Evolutionary conservation across 192 early-diverging fungal species (phyloP).

Genomic region (Geranomyces michiganensis): DNA sequence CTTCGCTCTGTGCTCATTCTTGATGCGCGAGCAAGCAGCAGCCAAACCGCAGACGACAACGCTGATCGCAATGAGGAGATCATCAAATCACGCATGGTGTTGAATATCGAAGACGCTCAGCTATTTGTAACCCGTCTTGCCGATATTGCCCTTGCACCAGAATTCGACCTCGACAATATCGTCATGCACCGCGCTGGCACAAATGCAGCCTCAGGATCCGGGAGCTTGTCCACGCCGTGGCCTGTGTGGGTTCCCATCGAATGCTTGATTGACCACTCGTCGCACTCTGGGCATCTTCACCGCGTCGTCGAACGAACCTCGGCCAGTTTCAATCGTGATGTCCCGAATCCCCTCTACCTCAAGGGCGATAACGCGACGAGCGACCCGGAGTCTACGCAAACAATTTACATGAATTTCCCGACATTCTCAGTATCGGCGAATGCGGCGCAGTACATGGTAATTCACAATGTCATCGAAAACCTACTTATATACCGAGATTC

Average conservation of each 20-base stretch:
- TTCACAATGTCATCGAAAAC: slow-evolving; percentile 75
- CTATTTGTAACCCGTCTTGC: slow-evolving; percentile 50
- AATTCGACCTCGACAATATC: slow-evolving; percentile 42
- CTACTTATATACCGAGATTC: slow-evolving; percentile 86
- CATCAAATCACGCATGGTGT: slow-evolving; percentile 64
- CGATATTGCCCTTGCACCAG: slow-evolving; percentile 26
- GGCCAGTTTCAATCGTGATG: slow-evolving; percentile 63
- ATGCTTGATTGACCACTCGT: slow-evolving; percentile 57
- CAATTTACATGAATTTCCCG: slow-evolving; percentile 72
- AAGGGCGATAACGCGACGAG: slow-evolving; percentile 41
- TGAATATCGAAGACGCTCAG: slow-evolving; percentile 68
- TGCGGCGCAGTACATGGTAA: slow-evolving; percentile 72
- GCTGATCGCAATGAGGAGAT: slow-evolving; percentile 55
- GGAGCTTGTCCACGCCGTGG: slow-evolving; percentile 40
- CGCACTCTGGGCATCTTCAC: slow-evolving; percentile 54
- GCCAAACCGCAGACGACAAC: slow-evolving; percentile 40
- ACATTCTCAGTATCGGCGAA: slow-evolving; percentile 73
- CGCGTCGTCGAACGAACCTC: slow-evolving; percentile 62
- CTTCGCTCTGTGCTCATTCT: slow-evolving; percentile 59
- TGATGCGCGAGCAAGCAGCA: slow-evolving; percentile 40
- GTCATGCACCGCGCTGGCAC: slow-evolving; percentile 18
- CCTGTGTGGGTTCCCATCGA: slow-evolving; percentile 74
- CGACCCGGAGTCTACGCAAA: slow-evolving; percentile 54
- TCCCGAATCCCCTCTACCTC: slow-evolving; percentile 70
- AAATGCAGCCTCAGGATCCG: not conserved